Conservation (phyloP, 495 filamentous ascomycete species). For the Penicillium longicatenatum region DNA sequence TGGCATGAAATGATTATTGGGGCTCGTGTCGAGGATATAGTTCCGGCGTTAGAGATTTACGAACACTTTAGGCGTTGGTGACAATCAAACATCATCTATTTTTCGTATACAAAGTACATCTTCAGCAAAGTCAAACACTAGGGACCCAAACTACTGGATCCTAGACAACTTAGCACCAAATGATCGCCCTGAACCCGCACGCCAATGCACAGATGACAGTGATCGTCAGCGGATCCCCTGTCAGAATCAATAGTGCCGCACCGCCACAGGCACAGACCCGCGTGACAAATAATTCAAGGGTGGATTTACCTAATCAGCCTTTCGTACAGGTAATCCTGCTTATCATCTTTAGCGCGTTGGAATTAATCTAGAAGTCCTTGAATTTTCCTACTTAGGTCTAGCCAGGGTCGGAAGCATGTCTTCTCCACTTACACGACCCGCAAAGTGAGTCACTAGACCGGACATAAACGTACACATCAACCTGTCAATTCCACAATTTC, state of each 20-base stretch:
- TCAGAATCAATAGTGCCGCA: conserved; percentile 32
- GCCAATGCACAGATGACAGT: conserved; percentile 20
- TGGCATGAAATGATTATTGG: conserved; percentile 10
- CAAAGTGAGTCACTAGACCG: conserved; percentile 13
- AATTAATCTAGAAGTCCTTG: conserved; percentile 4
- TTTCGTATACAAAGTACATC: not conserved
- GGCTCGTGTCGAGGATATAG: conserved; percentile 15
- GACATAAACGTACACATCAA: conserved; percentile 11
- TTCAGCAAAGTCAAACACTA: not conserved
- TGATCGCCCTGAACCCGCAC: conserved; percentile 15
- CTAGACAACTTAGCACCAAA: not conserved
- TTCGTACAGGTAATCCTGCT: not conserved
- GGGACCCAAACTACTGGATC: not conserved
- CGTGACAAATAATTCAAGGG: conserved; percentile 27
- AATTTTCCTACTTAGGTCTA: conserved; percentile 4
- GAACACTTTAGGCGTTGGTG: conserved; percentile 4
- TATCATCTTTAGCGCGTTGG: not conserved
- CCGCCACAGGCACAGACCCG: conserved; percentile 30
- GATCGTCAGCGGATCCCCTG: conserved; percentile 22
- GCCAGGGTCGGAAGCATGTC: not conserved
- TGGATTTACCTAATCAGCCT: not conserved
- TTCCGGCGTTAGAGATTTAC: conserved; percentile 15
- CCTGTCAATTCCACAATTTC: conserved; percentile 16
- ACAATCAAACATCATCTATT: not conserved
- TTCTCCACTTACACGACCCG: not conserved